Percentiles rank a stretch among this genome's conserved stretches.
Conservation (phyloP, 495 filamentous ascomycete species). For the Aspergillus diversus region DNA sequence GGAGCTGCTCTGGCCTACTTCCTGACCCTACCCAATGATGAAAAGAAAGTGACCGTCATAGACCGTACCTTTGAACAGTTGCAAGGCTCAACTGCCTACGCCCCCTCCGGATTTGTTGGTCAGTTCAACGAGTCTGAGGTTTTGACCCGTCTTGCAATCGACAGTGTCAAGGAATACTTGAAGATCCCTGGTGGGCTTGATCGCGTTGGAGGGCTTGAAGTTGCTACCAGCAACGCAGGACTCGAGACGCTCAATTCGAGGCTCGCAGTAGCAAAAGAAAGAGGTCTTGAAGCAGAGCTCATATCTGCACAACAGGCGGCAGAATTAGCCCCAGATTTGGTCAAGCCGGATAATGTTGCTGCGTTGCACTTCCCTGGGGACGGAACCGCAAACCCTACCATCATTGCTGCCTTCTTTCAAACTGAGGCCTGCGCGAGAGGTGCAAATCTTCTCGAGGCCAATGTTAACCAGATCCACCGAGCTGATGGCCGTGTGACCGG, state of each 20-base stretch:
- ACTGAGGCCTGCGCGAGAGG: slow-evolving; percentile 28
- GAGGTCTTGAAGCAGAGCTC: slow-evolving; percentile 33
- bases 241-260: slow-evolving; percentile 29
- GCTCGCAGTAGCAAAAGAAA: slow-evolving; percentile 23
- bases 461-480: slow-evolving; percentile 27
- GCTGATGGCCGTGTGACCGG: slow-evolving; percentile 27
- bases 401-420: slow-evolving; percentile 33
- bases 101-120: slow-evolving; percentile 41
- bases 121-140: slow-evolving; percentile 41
- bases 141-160: slow-evolving; percentile 35
- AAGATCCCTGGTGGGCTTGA: slow-evolving; percentile 35
- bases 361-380: slow-evolving; percentile 33
- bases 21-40: slow-evolving; percentile 26
- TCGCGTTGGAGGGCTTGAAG: slow-evolving; percentile 36
- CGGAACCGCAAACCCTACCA: slow-evolving; percentile 33
- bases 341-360: slow-evolving; percentile 26
- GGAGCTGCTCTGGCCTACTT: slow-evolving; percentile 44
- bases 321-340: slow-evolving; percentile 35
- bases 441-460: slow-evolving; percentile 29
- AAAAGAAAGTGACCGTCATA: slow-evolving; percentile 31
- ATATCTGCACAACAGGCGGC: slow-evolving; percentile 30
- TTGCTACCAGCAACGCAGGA: slow-evolving; percentile 31
- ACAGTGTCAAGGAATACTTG: slow-evolving; percentile 35
- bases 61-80: slow-evolving; percentile 29
- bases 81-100: slow-evolving; percentile 36